Evolutionary conservation across 1,139 yeast genomes (phyloP), one percentile per base, ranked within the genome.

Genomic region (Kluyveromyces marxianus): DNA sequence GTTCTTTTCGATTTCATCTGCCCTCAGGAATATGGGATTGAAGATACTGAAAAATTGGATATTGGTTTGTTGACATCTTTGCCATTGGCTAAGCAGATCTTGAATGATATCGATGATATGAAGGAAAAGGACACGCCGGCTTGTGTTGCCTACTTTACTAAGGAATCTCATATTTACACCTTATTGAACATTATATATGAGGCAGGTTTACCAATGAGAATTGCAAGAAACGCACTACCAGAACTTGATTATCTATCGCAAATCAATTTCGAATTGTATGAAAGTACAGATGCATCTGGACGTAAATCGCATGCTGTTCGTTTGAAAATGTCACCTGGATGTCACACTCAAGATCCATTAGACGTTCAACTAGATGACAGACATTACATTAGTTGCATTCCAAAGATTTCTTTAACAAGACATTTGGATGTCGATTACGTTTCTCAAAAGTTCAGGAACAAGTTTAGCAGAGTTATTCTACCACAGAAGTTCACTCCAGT

Each of bases 11-110:
- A 94, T 67, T 92, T 92, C 59, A 89, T 94, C 45, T 92, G 98
- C 66, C 99, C 99, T 8, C 97, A 94, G 66, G 98, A 94, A 62
- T 94, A 94, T 62, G 99, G 99, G 53, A 94, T 94, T 55, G 90
- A 90, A 54, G 96, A 89, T 59, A 86, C 85, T 60, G 98, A 94
- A 64, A 94, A 94, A 63, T 74, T 94, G 50, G 98, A 94, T 64
- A 94, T 94, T 69, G 98, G 99, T 2, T 71, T 94, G 50, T 72
- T 94, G 56, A 94, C 99, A 0, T 88, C 97, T 1, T 74, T 94
- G 58, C 99, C 99, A 2, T 74, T 94, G 55, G 95, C 97, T 1
- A 86, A 82, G 64, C 96, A 88, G 67, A 85, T 94, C 37, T 67
- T 92, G 44, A 71, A 75, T 35, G 97, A 92, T 61, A 79, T 94